phyloP scores from a whole-genome alignment of 441 rosid genomes.

The Hura crepitans region DNA sequence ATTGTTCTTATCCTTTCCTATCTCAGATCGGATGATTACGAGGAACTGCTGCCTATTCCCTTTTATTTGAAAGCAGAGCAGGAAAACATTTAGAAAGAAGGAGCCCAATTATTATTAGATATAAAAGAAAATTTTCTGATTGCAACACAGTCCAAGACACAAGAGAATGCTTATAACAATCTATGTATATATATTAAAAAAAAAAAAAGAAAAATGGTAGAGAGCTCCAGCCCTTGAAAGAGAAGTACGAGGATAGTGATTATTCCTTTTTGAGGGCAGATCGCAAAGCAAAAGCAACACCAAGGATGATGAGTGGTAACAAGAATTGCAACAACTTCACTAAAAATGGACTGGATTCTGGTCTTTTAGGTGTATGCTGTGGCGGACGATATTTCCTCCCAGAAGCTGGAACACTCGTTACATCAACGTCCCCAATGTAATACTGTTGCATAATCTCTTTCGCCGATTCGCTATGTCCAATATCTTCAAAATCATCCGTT shows the following conservation, averaged over 20 bases:
- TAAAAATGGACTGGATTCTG: background rate
- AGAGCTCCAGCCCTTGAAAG: background rate
- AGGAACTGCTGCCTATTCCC: too few species aligned
- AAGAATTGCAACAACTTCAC: conserved; percentile 12
- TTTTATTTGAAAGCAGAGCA: too few species aligned
- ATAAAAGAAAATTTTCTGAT: background rate
- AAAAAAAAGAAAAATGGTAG: background rate
- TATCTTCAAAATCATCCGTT: conserved; percentile 12
- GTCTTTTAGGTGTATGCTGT: background rate
- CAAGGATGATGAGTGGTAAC: conserved; percentile 14
- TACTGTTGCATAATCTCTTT: conserved; percentile 14
- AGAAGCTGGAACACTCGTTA: conserved; percentile 1
- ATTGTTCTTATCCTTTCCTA: too few species aligned
- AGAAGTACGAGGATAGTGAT: background rate
- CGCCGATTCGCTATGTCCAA: conserved; percentile 15
- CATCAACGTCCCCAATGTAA: conserved; percentile 14
- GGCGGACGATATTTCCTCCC: background rate
- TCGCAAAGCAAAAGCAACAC: conserved; percentile 1
- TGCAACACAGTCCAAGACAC: background rate
- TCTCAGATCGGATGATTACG: too few species aligned
- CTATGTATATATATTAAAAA: too few species aligned
- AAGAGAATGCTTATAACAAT: background rate
- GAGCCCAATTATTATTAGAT: conserved; percentile 5
- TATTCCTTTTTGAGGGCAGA: conserved; percentile 1
- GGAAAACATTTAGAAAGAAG: background rate